Percentiles rank a stretch among this genome's conserved stretches.
phyloP scores from a whole-genome alignment of 2,329 filamentous ascomycete species.

The Alternaria arbusti region DNA sequence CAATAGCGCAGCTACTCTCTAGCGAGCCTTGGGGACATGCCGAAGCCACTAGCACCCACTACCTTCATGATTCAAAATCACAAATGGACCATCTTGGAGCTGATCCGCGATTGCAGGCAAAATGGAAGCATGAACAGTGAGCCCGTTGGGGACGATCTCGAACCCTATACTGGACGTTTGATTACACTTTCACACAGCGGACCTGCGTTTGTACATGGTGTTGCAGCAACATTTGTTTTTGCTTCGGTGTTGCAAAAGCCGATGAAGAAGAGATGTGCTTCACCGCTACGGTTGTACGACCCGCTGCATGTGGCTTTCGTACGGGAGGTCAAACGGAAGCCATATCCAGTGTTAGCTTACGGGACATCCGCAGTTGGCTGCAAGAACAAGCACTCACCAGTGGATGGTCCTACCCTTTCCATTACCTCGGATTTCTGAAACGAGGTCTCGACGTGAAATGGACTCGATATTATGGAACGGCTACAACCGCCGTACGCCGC shows the following conservation, averaged over 20 bases:
- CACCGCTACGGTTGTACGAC: constrained; percentile 46
- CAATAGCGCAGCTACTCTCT: constrained; percentile 1
- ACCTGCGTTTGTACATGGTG: neutral
- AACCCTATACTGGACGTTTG: neutral
- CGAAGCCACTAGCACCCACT: constrained; percentile 4
- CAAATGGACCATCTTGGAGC: neutral
- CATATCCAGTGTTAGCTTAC: constrained; percentile 14
- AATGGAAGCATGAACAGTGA: neutral
- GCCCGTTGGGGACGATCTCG: neutral
- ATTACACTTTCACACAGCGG: neutral
- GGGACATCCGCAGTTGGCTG: constrained; percentile 15
- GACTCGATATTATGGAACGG: constrained; percentile 10
- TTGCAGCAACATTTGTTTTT: constrained; percentile 6
- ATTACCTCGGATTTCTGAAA: constrained; percentile 38
- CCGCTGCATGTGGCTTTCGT: constrained; percentile 24
- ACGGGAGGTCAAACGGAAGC: constrained; percentile 21
- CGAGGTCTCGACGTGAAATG: constrained; percentile 17
- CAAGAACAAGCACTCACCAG: constrained; percentile 14
- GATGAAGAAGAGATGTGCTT: constrained; percentile 12
- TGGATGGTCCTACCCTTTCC: constrained; percentile 14
- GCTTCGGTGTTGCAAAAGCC: constrained; percentile 5
- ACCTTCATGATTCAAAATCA: constrained; percentile 3
- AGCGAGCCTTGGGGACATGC: constrained; percentile 1
- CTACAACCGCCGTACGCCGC: constrained; percentile 13
- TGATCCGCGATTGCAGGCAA: constrained; percentile 2